A percentile compares a stretch with the other conserved stretches of the same genome.
These are phyloP conservation scores for Neurospora sp. DNA, from an alignment of 495 filamentous ascomycete species.

Conservation along the genomic window DNA sequence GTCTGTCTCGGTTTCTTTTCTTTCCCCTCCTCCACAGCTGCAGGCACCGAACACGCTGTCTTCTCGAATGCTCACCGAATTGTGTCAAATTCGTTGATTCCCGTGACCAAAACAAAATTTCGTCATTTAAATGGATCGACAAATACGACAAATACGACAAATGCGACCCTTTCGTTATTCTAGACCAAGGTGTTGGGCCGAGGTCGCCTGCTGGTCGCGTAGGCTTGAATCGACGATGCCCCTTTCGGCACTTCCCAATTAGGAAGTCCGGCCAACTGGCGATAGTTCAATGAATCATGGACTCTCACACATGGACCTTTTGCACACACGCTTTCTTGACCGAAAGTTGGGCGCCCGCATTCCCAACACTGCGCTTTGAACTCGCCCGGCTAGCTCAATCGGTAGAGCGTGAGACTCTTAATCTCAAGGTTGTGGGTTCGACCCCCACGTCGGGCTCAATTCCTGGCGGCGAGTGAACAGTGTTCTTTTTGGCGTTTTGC, in stretches of 20 bases:
- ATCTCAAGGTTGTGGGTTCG: background rate
- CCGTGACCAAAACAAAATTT: background rate
- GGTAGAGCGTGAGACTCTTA: conserved; percentile 69
- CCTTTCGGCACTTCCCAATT: background rate
- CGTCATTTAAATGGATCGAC: background rate
- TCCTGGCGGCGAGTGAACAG: background rate
- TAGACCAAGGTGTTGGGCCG: too few relatives aligned
- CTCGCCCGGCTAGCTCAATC: conserved; percentile 51
- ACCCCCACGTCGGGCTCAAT: background rate
- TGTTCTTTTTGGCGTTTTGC: background rate
- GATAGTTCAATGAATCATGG: background rate
- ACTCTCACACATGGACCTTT: background rate
- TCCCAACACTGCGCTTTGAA: background rate
- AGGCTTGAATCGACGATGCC: background rate
- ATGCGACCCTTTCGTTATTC: background rate
- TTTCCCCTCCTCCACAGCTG: background rate
- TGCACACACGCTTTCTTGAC: background rate
- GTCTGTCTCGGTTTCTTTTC: background rate
- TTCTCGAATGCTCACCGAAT: background rate
- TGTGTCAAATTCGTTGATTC: background rate
- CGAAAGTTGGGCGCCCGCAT: background rate
- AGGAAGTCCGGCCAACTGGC: background rate
- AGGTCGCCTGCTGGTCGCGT: background rate
- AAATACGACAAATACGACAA: background rate
- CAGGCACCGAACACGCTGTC: background rate